These are phyloP conservation scores for Symmetrospora coprosmae DNA, from an alignment of 768 basidiomycete genomes.

Conservation along the genomic window DNA sequence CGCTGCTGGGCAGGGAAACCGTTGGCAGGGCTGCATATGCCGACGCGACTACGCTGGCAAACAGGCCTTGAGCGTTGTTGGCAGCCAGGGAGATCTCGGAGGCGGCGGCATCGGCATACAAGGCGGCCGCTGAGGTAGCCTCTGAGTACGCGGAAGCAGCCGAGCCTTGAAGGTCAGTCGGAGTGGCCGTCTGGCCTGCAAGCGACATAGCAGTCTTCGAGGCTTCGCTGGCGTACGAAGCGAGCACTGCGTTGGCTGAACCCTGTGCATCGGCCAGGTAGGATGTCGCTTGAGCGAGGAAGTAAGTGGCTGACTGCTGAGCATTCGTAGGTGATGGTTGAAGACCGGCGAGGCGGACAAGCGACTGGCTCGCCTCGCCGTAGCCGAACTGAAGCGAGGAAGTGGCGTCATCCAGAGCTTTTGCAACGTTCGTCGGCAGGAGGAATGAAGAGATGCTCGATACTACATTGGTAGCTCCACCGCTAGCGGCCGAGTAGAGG, in stretches of 20 bases:
- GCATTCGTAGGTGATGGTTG: conserved; percentile 18
- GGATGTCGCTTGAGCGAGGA: conserved; percentile 5
- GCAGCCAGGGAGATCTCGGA: conserved; percentile 5
- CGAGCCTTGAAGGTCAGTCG: not conserved
- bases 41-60: not conserved
- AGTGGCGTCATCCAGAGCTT: conserved; percentile 13
- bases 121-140: not conserved
- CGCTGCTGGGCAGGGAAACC: conserved; percentile 1
- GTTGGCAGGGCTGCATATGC: conserved; percentile 11
- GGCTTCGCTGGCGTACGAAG: conserved; percentile 4
- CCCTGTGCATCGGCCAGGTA: conserved; percentile 2
- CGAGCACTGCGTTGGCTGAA: not conserved
- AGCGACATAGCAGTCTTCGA: conserved; percentile 5
- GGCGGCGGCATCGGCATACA: not conserved
- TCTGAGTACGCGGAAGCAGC: not conserved
- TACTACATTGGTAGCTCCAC: not conserved
- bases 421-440: conserved; percentile 3
- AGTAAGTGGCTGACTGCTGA: not conserved
- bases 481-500: not conserved
- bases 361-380: conserved; percentile 8
- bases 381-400: not conserved
- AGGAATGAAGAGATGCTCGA: conserved; percentile 7
- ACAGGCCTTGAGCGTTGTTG: not conserved
- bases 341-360: not conserved
- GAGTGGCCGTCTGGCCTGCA: not conserved